phyloP scores from a whole-genome alignment of 768 basidiomycete species.

The Lentinula sp. region DNA sequence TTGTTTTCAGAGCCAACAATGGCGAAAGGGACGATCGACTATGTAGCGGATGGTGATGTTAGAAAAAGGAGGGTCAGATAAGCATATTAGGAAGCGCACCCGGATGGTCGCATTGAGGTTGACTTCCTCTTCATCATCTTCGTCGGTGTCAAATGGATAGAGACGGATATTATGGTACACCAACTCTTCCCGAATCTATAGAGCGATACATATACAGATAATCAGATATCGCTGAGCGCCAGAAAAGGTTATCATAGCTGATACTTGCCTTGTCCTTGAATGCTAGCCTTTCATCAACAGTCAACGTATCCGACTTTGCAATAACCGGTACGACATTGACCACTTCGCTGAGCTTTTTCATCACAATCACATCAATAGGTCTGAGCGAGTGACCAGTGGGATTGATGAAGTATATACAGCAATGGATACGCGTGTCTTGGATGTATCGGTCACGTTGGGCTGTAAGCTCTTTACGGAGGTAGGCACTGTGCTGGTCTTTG shows the following conservation, averaged over 20 bases:
- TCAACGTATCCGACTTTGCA: conserved; percentile 94
- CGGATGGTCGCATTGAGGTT: conserved; percentile 86
- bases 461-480: conserved; percentile 97
- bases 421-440: conserved; percentile 97
- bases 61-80: neutral
- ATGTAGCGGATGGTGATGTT: conserved; percentile 4
- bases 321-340: conserved; percentile 99
- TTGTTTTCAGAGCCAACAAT: conserved; percentile 96
- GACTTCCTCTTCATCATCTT: conserved; percentile 89
- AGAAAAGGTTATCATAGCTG: neutral
- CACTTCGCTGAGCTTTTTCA: conserved; percentile 98
- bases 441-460: conserved; percentile 99
- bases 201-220: neutral
- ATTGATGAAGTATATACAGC: conserved; percentile 97
- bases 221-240: neutral
- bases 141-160: conserved; percentile 97
- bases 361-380: conserved; percentile 95
- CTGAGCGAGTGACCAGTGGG: conserved; percentile 97
- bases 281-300: conserved; percentile 82
- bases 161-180: conserved; percentile 87
- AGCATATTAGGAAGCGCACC: conserved; percentile 39
- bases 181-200: conserved; percentile 88
- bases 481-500: conserved; percentile 98
- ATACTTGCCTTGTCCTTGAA: conserved; percentile 84
- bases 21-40: conserved; percentile 96